These are phyloP conservation scores for Geotrichum carabidarum DNA, from an alignment of 1,139 yeast genomes.

Conservation along the genomic window DNA sequence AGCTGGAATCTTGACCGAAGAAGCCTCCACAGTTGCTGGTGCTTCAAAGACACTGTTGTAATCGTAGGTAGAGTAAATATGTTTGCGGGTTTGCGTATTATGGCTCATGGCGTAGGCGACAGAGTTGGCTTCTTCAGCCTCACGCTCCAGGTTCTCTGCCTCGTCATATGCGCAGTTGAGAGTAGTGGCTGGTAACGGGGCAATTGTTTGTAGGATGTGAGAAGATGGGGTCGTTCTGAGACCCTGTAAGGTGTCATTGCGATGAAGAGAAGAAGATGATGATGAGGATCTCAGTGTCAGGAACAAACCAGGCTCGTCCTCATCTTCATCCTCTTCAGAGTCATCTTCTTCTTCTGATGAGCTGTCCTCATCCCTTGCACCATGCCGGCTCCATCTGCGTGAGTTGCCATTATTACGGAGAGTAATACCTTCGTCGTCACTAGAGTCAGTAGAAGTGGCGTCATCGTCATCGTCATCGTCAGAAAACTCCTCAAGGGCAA, in stretches of 20 bases:
- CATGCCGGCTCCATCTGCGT: constrained; percentile 27
- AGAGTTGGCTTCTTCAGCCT: constrained; percentile 36
- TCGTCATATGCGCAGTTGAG: constrained; percentile 74
- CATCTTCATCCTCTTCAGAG: constrained; percentile 48
- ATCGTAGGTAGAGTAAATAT: constrained; percentile 72
- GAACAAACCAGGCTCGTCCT: constrained; percentile 66
- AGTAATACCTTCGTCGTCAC: constrained; percentile 33
- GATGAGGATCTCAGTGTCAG: constrained; percentile 45
- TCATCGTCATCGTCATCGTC: constrained; percentile 40
- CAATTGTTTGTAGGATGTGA: constrained; percentile 47
- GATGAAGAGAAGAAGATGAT: constrained; percentile 34
- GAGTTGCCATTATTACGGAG: constrained; percentile 4
- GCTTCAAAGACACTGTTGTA: constrained; percentile 68
- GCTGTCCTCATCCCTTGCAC: constrained; percentile 31
- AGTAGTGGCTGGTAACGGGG: constrained; percentile 73
- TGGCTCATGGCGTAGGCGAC: constrained; percentile 57
- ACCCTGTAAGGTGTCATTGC: constrained; percentile 19
- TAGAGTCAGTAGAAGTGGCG: constrained; percentile 36
- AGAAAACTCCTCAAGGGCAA: constrained; percentile 53
- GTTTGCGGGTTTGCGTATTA: constrained; percentile 68
- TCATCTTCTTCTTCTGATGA: constrained; percentile 36
- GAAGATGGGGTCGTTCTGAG: constrained; percentile 9
- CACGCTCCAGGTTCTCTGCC: constrained; percentile 52
- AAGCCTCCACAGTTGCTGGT: constrained; percentile 22
- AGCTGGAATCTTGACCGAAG: constrained; percentile 2